A percentile compares a stretch with the other conserved stretches of the same genome.
Conservation (phyloP, 2,329 filamentous ascomycete genomes). For the Talaromyces sp. region DNA sequence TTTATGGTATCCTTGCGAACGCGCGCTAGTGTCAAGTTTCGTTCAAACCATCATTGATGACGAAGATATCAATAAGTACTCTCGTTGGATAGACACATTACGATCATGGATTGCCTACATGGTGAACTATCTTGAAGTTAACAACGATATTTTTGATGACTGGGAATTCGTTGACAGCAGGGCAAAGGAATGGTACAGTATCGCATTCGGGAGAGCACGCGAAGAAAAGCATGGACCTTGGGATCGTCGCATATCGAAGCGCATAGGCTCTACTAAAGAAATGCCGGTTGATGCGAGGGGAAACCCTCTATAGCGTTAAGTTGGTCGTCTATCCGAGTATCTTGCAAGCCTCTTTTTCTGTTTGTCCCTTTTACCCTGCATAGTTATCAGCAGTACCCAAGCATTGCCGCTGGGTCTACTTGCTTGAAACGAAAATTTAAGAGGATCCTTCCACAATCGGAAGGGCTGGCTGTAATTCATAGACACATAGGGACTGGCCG, state of each 20-base stretch:
- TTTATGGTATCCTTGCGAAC: constrained; percentile 3
- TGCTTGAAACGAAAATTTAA: too few relatives aligned
- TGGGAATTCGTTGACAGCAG: neutral
- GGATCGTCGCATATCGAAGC: constrained; percentile 8
- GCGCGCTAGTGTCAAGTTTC: neutral
- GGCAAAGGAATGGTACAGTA: neutral
- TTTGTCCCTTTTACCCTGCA: too few relatives aligned
- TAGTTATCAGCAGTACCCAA: too few relatives aligned
- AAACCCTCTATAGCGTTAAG: neutral
- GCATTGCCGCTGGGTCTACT: too few relatives aligned
- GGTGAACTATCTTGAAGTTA: neutral
- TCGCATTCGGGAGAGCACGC: neutral
- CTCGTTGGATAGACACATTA: neutral
- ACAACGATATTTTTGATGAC: constrained; percentile 5
- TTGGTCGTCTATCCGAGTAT: too few relatives aligned
- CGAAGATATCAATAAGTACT: neutral
- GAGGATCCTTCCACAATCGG: too few relatives aligned
- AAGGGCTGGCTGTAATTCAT: too few relatives aligned
- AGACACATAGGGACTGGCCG: too few relatives aligned
- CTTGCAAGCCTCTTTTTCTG: too few relatives aligned
- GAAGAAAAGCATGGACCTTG: neutral
- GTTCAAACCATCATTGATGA: neutral
- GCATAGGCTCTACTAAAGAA: neutral
- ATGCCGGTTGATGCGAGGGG: neutral
- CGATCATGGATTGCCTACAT: neutral